Conservation (phyloP, 2,329 filamentous ascomycete genomes). For the Corinectria fuckeliana region DNA sequence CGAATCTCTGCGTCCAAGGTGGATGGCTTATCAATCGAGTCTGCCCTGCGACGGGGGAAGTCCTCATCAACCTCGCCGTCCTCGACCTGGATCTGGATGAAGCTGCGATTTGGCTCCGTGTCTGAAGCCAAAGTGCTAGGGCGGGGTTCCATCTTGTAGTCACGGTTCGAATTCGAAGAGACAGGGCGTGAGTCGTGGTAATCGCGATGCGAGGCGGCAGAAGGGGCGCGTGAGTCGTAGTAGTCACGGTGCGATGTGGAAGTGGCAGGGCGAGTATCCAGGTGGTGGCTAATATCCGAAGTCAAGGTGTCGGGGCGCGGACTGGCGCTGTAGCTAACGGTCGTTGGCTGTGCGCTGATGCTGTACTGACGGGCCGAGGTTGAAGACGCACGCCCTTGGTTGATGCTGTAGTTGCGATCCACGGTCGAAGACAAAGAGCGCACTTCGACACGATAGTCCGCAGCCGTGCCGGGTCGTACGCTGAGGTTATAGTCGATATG, state of each 20-base stretch:
- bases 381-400: neutral
- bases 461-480: conserved; percentile 34
- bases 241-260: conserved; percentile 43
- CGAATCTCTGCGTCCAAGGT: conserved; percentile 47
- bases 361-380: neutral
- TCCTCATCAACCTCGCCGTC: conserved; percentile 30
- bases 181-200: neutral
- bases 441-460: conserved; percentile 6
- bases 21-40: conserved; percentile 30
- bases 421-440: conserved; percentile 1
- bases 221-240: neutral
- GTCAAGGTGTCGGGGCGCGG: conserved; percentile 3
- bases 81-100: conserved; percentile 10
- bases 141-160: conserved; percentile 18
- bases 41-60: conserved; percentile 23
- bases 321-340: neutral
- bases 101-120: conserved; percentile 21
- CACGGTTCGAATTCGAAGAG: conserved; percentile 4
- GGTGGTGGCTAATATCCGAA: conserved; percentile 4
- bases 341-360: conserved; percentile 35
- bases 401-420: conserved; percentile 1
- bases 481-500: conserved; percentile 13
- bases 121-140: conserved; percentile 49
- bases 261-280: conserved; percentile 41
- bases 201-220: conserved; percentile 44